phyloP scores from a whole-genome alignment of 495 filamentous ascomycete genomes.

The Hypoxylon subgilvum region DNA sequence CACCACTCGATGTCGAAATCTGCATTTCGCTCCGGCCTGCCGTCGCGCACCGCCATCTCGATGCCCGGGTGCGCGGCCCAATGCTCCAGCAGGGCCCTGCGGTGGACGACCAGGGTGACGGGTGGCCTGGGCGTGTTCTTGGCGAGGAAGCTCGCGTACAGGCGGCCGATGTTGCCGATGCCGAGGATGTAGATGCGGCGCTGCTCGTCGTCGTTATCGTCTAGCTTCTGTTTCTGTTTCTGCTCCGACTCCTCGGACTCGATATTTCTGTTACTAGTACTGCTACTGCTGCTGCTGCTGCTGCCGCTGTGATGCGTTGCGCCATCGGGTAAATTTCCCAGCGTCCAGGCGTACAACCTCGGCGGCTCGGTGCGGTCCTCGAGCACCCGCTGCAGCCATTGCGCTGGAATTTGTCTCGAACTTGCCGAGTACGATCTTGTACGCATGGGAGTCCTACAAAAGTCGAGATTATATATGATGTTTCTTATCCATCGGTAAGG shows the following conservation, averaged over 20 bases:
- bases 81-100: conserved; percentile 43
- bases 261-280: background rate
- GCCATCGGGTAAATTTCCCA: conserved; percentile 24
- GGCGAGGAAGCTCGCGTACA: conserved; percentile 47
- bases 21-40: conserved; percentile 40
- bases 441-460: background rate
- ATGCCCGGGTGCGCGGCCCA: conserved; percentile 46
- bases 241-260: too few species aligned
- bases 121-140: conserved; percentile 40
- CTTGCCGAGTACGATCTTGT: background rate
- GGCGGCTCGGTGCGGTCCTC: conserved; percentile 33
- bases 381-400: conserved; percentile 32
- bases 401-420: conserved; percentile 7
- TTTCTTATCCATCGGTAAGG: conserved; percentile 8
- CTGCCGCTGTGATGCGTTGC: background rate
- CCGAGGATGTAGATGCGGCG: conserved; percentile 56
- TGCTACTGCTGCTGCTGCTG: background rate
- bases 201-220: conserved; percentile 12
- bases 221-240: background rate
- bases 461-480: background rate
- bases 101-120: conserved; percentile 58
- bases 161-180: conserved; percentile 60
- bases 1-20: conserved; percentile 62
- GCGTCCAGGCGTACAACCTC: conserved; percentile 44
- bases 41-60: conserved; percentile 44